Base-by-base conservation (phyloP, 495 filamentous ascomycete genomes). In the Neurospora sp. region DNA sequence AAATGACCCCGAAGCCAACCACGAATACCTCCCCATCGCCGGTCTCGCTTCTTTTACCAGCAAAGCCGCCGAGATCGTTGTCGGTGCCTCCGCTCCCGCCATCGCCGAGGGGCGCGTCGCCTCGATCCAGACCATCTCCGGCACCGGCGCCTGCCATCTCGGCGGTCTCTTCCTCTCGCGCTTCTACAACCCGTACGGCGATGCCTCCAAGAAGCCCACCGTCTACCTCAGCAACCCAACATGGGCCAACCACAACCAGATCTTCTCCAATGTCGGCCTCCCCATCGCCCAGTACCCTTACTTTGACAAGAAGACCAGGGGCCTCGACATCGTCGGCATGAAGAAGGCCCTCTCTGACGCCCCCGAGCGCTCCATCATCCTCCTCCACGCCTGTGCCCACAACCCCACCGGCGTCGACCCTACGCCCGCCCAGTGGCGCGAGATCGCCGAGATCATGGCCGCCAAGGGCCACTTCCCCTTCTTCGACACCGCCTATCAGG, bases 401-500 rank as follows among this genome's bases (percentile, higher is more conserved):
- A 99, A 99, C 83, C 96, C 96, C 31, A 99, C 96, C 16, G 96
- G 96, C 73, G 96, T 99, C 70, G 96, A 99, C 83, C 96, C 93
- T 27, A 96, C 96, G 22, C 86, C 89, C 70, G 94, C 94, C 42
- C 96, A 99, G 83, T 99, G 96, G 96, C 93, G 91, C 79, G 85
- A 96, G 76, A 88, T 99, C 73, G 94, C 94, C 70, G 78, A 85
- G 7, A 78, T 97, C 35, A 89, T 98, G 80, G 86, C 87, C 70
- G 79, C 83, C 39, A 92, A 90, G 81, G 86, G 88, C 47, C 96
- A 94, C 82, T 98, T 99, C 86, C 96, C 96, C 76, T 99, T 98
- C 89, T 98, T 99, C 85, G 96, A 99, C 86, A 92, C 87, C 77
- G 96, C 96, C 59, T 99, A 99, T 85, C 96, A 99, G 81, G 96